Conservation (phyloP, 345 rosid genomes). For the Aquilaria sinensis region DNA sequence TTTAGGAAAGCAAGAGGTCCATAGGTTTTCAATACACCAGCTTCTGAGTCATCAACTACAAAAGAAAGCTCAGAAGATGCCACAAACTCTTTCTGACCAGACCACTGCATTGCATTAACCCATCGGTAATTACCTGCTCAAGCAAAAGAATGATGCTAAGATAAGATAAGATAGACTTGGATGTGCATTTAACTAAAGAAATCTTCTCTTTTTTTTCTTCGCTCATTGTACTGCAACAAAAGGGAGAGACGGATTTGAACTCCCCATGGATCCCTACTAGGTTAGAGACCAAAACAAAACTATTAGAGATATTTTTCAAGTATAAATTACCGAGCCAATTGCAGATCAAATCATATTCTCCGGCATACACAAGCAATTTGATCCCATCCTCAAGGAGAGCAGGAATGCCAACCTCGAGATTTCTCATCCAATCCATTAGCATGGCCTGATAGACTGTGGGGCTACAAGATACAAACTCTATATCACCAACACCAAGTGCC, state of each 20-base stretch:
- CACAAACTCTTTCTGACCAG: constrained; percentile 63
- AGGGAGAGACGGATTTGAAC: no score
- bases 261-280: no score
- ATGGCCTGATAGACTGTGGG: constrained; percentile 68
- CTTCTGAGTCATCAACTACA: constrained; percentile 67
- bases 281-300: no score
- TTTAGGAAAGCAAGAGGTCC: constrained; percentile 89
- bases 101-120: constrained; percentile 99
- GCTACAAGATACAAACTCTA: constrained; percentile 92
- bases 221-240: no score
- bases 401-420: constrained; percentile 92
- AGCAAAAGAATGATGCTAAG: neutral
- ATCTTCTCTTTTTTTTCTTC: no score
- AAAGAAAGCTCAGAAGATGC: constrained; percentile 65
- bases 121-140: constrained; percentile 90
- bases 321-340: constrained; percentile 83
- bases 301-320: neutral
- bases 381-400: constrained; percentile 89
- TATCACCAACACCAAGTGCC: constrained; percentile 75
- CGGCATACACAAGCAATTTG: constrained; percentile 86
- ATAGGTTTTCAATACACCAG: constrained; percentile 59
- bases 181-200: no score
- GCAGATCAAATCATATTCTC: constrained; percentile 99
- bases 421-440: constrained; percentile 96
- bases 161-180: neutral